Percentiles rank a stretch among this genome's conserved stretches.
phyloP scores from a whole-genome alignment of 495 filamentous ascomycete genomes.

The Talaromyces borbonicus region DNA sequence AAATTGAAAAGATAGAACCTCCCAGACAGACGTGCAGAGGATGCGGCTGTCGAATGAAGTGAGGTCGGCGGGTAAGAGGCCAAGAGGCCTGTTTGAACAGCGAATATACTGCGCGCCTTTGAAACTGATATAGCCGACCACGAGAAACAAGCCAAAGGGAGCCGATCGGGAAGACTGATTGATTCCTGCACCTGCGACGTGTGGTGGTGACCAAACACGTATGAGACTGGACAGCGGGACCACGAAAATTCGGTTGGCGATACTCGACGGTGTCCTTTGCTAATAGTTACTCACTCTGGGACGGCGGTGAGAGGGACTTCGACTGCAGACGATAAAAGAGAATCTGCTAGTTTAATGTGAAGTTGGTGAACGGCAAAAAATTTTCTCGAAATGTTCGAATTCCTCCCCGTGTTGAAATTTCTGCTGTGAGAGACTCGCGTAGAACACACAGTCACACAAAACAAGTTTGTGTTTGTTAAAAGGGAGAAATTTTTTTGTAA shows the following conservation, averaged over 20 bases:
- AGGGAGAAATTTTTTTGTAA: too few species aligned
- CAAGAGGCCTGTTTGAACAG: neutral
- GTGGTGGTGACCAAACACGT: neutral
- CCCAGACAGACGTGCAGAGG: neutral
- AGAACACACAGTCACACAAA: too few species aligned
- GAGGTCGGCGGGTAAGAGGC: slow-evolving; percentile 1
- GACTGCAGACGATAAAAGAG: too few species aligned
- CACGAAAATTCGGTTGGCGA: neutral
- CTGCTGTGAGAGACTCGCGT: too few species aligned
- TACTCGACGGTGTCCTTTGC: too few species aligned
- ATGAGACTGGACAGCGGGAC: neutral
- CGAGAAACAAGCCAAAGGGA: neutral
- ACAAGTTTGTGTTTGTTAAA: too few species aligned
- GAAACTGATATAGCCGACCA: neutral
- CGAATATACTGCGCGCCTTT: neutral
- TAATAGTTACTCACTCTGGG: too few species aligned
- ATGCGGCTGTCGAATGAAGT: neutral
- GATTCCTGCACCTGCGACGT: neutral
- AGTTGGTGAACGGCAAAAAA: too few species aligned
- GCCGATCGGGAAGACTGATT: neutral
- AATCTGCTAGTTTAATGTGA: too few species aligned
- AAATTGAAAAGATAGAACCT: slow-evolving; percentile 1
- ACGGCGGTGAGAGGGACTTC: too few species aligned
- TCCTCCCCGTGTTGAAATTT: too few species aligned
- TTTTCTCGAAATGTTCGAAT: too few species aligned